phyloP scores from a whole-genome alignment of 257 asterid species.

The Agastache rugosa region DNA sequence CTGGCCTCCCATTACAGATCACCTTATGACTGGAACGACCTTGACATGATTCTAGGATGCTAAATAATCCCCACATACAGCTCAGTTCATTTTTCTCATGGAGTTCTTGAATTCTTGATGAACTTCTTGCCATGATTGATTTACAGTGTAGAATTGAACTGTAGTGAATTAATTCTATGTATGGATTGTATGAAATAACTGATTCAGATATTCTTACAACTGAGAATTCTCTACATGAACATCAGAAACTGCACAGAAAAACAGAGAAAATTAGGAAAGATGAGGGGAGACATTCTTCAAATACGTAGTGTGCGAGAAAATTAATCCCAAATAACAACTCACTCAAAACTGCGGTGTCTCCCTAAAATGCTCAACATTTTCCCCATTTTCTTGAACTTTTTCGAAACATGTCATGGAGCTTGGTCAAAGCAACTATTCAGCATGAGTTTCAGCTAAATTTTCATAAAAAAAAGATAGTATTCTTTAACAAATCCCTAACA shows the following conservation, averaged over 20 bases:
- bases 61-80: slow-evolving; percentile 61
- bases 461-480: neutral
- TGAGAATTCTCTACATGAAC: slow-evolving; percentile 16
- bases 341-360: neutral
- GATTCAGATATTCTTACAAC: neutral
- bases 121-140: slow-evolving; percentile 54
- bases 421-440: slow-evolving; percentile 1
- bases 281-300: slow-evolving; percentile 32
- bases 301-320: slow-evolving; percentile 23
- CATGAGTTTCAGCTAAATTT: slow-evolving; percentile 20
- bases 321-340: slow-evolving; percentile 3
- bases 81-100: slow-evolving; percentile 48
- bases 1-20: slow-evolving; percentile 52
- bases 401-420: slow-evolving; percentile 7
- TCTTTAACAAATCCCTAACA: slow-evolving; percentile 26
- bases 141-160: neutral
- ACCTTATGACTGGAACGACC: slow-evolving; percentile 43
- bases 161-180: neutral
- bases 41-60: slow-evolving; percentile 54
- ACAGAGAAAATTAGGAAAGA: neutral
- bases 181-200: neutral
- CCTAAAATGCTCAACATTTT: slow-evolving; percentile 16
- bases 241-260: slow-evolving; percentile 26
- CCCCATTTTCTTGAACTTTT: slow-evolving; percentile 32
- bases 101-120: slow-evolving; percentile 42